Evolutionary conservation across 1,284 basidiomycete species (phyloP), one percentile per base, ranked within the genome.

Genomic region (Papiliotrema laurentii): DNA sequence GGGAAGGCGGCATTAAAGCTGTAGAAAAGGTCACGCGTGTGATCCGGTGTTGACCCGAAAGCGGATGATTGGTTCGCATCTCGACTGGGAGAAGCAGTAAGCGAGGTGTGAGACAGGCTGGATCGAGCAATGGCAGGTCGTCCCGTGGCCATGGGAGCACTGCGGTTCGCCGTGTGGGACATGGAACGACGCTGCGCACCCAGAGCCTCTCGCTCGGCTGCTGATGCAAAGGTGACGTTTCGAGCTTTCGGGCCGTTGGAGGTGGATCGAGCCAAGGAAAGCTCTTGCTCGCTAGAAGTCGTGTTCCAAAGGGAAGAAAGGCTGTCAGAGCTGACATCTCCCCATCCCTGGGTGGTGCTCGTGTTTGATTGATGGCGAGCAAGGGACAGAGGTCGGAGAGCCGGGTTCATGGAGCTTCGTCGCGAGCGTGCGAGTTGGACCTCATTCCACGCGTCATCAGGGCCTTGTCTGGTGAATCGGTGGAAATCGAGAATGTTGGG

Each of bases 381-480:
- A 34, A 47, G 34, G 5, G 45, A 50, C 43, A 49, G 18, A 31
- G 55, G 46, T 44, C 47, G 47, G 25, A 48, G 27, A 18, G 52
- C 48, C 2, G 63, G 56, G 28, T 66, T 60, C 49, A 67, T 55
- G 7, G 65, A 68, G 13, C 52, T 53, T 43, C 69, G 53, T 40
- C 69, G 47, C 18, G 14, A 18, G 14, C 19, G 34, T 43, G 64
- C 60, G 18, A 62, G 57, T 26, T 64, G 50, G 14, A 63, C 46
- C 26, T 66, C 66, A 27, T 58, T 48, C 69, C 68, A 72, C 3
- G 64, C 66, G 18, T 61, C 58, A 31, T 72, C 67, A 14, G 68
- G 60, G 7, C 55, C 56, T 44, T 65, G 60, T 21, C 65, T 60
- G 14, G 54, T 47, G 34, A 69, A 56, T 22, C 64, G 52, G 56